phyloP scores from a whole-genome alignment of 345 rosid genomes.

The Eucalyptus pauciflora region DNA sequence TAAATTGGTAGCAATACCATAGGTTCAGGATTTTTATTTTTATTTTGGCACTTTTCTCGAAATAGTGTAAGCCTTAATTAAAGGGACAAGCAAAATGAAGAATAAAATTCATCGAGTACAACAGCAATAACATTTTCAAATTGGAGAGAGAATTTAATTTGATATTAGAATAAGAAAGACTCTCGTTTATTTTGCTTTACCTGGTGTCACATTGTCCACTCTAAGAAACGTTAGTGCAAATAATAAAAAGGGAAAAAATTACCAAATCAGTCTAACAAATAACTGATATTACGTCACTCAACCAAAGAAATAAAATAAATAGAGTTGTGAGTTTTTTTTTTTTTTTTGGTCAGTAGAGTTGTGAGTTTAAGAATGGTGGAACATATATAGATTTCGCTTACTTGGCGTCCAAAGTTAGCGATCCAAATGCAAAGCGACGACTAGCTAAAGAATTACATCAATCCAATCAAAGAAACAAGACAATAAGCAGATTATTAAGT shows the following conservation, averaged over 20 bases:
- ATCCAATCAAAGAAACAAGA: background rate
- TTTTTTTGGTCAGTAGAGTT: no score
- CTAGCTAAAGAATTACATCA: background rate
- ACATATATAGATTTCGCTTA: background rate
- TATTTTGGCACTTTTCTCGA: rapidly evolving
- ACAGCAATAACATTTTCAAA: background rate
- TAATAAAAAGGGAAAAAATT: background rate
- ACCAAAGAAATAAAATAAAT: no score
- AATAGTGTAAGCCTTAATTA: no score
- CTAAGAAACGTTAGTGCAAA: background rate
- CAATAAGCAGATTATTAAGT: background rate
- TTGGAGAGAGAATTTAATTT: background rate
- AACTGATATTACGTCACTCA: background rate
- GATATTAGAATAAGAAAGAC: background rate
- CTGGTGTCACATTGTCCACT: background rate
- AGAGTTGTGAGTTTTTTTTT: background rate
- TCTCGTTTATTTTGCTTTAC: background rate
- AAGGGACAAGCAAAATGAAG: background rate
- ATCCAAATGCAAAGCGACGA: background rate
- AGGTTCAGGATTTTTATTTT: rapidly evolving
- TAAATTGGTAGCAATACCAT: no score
- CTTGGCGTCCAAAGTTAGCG: background rate
- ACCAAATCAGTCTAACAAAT: background rate
- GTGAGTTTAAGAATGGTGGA: background rate
- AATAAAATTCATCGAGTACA: background rate